These are phyloP conservation scores for Aspergillus sparsus DNA, from an alignment of 495 filamentous ascomycete genomes.

Conservation along the genomic window DNA sequence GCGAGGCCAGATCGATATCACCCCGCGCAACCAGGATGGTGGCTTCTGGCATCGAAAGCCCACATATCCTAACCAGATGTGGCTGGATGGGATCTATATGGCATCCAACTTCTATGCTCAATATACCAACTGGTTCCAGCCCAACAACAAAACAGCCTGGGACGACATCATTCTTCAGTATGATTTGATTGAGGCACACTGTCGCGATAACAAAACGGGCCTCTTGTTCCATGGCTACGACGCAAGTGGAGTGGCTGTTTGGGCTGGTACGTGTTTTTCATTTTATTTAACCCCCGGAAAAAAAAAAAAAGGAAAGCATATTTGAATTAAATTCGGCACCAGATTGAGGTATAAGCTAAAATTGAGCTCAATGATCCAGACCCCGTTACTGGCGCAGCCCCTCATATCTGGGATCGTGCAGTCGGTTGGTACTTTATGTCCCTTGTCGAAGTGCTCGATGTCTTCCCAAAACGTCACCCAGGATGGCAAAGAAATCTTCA, in stretches of 20 bases:
- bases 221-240: slow-evolving; percentile 21
- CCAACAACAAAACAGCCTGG: slow-evolving; percentile 18
- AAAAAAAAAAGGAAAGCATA: not conserved
- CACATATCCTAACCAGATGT: slow-evolving; percentile 26
- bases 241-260: slow-evolving; percentile 14
- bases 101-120: slow-evolving; percentile 20
- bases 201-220: slow-evolving; percentile 6
- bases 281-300: not conserved
- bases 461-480: slow-evolving; percentile 17
- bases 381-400: slow-evolving; percentile 18
- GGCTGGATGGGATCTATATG: slow-evolving; percentile 27
- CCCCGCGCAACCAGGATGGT: slow-evolving; percentile 19
- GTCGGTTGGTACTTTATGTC: slow-evolving; percentile 26
- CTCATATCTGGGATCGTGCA: slow-evolving; percentile 22
- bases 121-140: slow-evolving; percentile 22
- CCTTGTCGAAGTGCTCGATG: slow-evolving; percentile 19
- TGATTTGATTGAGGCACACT: slow-evolving; percentile 25
- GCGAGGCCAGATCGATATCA: slow-evolving; percentile 19
- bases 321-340: not conserved
- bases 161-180: slow-evolving; percentile 23
- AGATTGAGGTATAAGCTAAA: not conserved
- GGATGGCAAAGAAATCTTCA: slow-evolving; percentile 14
- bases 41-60: slow-evolving; percentile 24
- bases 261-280: slow-evolving; percentile 12
- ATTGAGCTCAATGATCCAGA: slow-evolving; percentile 6